Conservation (phyloP, 2,329 filamentous ascomycete genomes). For the Teratosphaeria destructans region DNA sequence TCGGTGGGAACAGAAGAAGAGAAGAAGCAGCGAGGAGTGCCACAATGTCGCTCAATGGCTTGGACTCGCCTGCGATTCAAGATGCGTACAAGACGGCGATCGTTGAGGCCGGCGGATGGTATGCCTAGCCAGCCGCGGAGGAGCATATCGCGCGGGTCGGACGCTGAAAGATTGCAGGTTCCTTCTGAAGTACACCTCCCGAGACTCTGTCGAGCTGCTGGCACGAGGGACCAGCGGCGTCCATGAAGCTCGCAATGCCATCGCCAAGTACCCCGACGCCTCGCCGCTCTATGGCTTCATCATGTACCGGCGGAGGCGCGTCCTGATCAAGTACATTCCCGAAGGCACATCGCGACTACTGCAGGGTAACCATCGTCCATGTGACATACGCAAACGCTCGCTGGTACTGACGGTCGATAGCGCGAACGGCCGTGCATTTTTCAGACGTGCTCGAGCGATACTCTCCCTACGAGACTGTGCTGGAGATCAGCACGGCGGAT, state of each 20-base stretch:
- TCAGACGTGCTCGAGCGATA: conserved; percentile 56
- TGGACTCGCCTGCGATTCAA: conserved; percentile 70
- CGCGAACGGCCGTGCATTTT: conserved; percentile 66
- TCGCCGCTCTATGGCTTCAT: conserved; percentile 89
- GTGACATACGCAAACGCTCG: not conserved
- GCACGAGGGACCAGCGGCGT: conserved; percentile 71
- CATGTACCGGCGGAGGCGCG: conserved; percentile 78
- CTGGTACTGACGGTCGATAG: conserved; percentile 39
- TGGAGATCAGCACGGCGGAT: conserved; percentile 62
- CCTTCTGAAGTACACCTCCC: conserved; percentile 77
- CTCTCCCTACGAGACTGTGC: conserved; percentile 74
- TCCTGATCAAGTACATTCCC: conserved; percentile 85
- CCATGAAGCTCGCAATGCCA: conserved; percentile 66
- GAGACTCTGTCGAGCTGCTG: conserved; percentile 77
- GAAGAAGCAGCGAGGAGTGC: not conserved
- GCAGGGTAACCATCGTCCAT: conserved; percentile 54
- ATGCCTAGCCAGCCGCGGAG: conserved; percentile 32
- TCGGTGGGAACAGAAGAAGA: not conserved
- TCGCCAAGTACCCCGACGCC: conserved; percentile 68
- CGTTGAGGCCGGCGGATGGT: conserved; percentile 90
- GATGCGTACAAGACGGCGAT: conserved; percentile 74
- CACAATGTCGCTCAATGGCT: conserved; percentile 87
- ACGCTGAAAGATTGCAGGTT: conserved; percentile 54
- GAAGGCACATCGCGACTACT: conserved; percentile 82
- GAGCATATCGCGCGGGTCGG: not conserved